Base-by-base conservation (phyloP, 2,329 filamentous ascomycete genomes). In the Clonostachys rhizophaga region DNA sequence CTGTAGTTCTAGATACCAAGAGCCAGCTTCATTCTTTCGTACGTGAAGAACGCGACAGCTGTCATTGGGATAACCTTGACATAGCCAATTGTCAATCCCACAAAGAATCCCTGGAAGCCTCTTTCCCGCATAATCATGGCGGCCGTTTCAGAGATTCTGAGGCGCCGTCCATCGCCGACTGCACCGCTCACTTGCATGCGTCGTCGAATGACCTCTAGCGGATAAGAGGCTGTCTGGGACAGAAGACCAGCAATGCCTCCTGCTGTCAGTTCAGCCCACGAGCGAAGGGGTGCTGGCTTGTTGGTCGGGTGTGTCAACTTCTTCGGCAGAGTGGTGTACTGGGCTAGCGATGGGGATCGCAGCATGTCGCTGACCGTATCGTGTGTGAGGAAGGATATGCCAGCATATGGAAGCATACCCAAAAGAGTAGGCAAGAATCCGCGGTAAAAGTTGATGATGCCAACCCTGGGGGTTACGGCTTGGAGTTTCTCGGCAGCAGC, bases 161-260 rank as follows among this genome's bases (percentile, higher is more conserved):
- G 68, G 42, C 88, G 75, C 57, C 83, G 89, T 0, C 92, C 91
- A 62, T 97, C 91, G 2, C 94, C 94, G 1, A 97, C 90, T 0
- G 92, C 91, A 11, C 92, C 94, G 43, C 90, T 89, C 13, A 99
- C 94, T 64, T 99, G 94, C 92, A 99, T 97, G 43, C 94, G 79
- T 53, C 94, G 79, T 50, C 94, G 76, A 49, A 97, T 87, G 14
- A 99, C 89, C 66, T 99, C 94, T 4, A 99, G 75, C 6, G 94
- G 94, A 64, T 99, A 99, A 14, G 91, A 95, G 0, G 86, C 82
- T 0, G 92, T 96, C 67, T 99, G 94, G 8, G 90, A 91, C 2
- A 96, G 83, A 50, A 96, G 73, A 3, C 94, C 94, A 1, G 94
- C 91, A 10, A 94, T 65, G 1, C 91, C 94, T 43, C 94, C 94